Evolutionary conservation across 78 protist genomes (phyloP), one percentile per base, ranked within the genome.

Genomic region (Dictyostelium capitatum): DNA sequence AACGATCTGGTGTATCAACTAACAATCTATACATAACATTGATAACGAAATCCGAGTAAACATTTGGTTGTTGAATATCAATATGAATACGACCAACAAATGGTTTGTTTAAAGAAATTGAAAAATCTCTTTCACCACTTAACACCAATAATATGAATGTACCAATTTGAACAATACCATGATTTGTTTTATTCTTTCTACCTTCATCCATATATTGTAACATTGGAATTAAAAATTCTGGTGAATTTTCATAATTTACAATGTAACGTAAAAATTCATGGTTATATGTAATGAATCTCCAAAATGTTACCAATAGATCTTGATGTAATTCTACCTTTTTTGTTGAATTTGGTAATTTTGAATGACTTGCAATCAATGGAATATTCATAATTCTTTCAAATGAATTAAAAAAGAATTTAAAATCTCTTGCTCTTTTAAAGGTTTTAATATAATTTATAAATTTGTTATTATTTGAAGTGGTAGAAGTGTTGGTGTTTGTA

Each of bases 121-220:
- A 93, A 67, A 95, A 96, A 46, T 96, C 97, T 53, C 97, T 73
- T 43, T 90, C 97, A 37, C 89, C 48, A 30, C 89, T 65, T 46
- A 96, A 59, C 41, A 83, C 56, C 48, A 90, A 78, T 37, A 96
- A 50, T 20, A 74, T 93, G 37, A 93, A 80, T 70, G 89, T 81
- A 41, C 96, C 82, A 59, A 80, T 64, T 50, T 93, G 95, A 41
- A 91, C 89, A 5, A 91, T 48, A 41, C 95, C 95, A 69, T 85
- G 92, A 20, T 82, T 74, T 4, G 75, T 79, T 62, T 75, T 77
- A 48, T 23, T 73, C 12, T 64, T 89, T 79, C 94, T 89, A 30
- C 94, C 94, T 78, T 89, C 94, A 64, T 89, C 89, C 94, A 89
- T 89, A 57, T 89, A 89, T 59, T 89, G 94, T 23, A 89, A 47